Evolutionary conservation across 1,284 basidiomycete genomes (phyloP).

Genomic region (Bondarzewia mesenterica): DNA sequence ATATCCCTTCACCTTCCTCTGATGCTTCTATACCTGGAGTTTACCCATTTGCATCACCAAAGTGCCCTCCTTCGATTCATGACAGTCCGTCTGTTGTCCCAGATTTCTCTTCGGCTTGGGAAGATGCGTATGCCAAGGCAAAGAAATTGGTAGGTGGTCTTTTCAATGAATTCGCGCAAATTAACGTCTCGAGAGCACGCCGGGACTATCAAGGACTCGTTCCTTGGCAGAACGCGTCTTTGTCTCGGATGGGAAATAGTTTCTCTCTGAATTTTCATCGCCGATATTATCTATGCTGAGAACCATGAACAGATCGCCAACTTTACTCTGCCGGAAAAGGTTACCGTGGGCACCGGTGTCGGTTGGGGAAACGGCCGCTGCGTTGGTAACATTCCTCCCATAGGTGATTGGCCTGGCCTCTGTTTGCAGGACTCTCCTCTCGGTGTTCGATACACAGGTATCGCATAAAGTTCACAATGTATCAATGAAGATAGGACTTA

Average conservation of each 20-base stretch:
- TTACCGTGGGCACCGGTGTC: constrained; percentile 29
- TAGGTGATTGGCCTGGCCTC: constrained; percentile 44
- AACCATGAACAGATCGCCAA: constrained; percentile 26
- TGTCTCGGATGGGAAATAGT: neutral
- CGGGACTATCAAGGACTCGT: neutral
- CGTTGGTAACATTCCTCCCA: constrained; percentile 33
- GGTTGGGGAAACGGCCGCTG: constrained; percentile 38
- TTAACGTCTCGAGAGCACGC: neutral
- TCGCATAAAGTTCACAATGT: no score
- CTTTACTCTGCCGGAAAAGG: constrained; percentile 34
- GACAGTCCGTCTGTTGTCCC: constrained; percentile 25
- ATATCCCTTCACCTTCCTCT: constrained; percentile 24
- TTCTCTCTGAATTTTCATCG: no score
- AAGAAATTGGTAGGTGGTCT: constrained; percentile 21
- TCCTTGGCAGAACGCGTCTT: neutral
- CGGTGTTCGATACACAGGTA: constrained; percentile 36
- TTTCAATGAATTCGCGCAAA: neutral
- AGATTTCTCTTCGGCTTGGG: constrained; percentile 37
- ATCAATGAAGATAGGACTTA: neutral
- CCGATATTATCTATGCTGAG: neutral
- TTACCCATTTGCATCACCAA: constrained; percentile 20
- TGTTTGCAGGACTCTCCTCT: constrained; percentile 58
- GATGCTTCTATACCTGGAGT: constrained; percentile 20
- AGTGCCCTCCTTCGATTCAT: constrained; percentile 21
- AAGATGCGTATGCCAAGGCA: constrained; percentile 29